phyloP scores from a whole-genome alignment of 345 rosid species.

The Combretum micranthum region DNA sequence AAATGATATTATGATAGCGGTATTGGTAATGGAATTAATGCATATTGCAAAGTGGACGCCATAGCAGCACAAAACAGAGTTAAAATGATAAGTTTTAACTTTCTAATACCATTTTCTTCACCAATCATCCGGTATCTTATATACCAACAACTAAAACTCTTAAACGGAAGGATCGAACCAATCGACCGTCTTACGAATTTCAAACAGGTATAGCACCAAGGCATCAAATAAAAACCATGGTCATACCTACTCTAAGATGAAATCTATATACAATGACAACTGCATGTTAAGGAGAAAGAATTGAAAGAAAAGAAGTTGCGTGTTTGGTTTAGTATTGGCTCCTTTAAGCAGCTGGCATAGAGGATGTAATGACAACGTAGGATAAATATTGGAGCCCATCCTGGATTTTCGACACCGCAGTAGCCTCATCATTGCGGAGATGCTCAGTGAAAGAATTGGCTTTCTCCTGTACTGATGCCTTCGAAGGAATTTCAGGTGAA shows the following conservation, averaged over 20 bases:
- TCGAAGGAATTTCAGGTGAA: slow-evolving; percentile 35
- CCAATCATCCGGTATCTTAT: too few relatives aligned
- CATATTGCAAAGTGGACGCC: too few relatives aligned
- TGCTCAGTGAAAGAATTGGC: slow-evolving; percentile 53
- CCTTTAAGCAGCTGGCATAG: slow-evolving; percentile 55
- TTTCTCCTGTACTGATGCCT: slow-evolving; percentile 55
- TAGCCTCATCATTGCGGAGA: slow-evolving; percentile 40
- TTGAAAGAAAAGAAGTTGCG: neutral
- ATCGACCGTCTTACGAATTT: neutral
- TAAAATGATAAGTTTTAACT: too few relatives aligned
- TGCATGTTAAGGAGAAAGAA: slow-evolving; percentile 9
- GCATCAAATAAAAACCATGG: too few relatives aligned
- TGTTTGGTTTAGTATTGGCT: neutral
- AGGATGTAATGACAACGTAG: slow-evolving; percentile 57
- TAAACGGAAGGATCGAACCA: too few relatives aligned
- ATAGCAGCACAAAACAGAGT: too few relatives aligned
- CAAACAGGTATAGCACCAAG: too few relatives aligned
- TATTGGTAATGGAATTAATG: too few relatives aligned
- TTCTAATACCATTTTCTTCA: too few relatives aligned
- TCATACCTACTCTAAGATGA: neutral
- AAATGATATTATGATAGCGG: too few relatives aligned
- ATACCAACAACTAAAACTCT: too few relatives aligned
- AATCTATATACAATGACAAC: slow-evolving; percentile 2
- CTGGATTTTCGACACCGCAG: slow-evolving; percentile 65
- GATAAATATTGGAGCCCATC: slow-evolving; percentile 77